Percentiles rank a stretch among this genome's conserved stretches.
Conservation (phyloP, 2,329 filamentous ascomycete genomes). For the Aspergillus ochraceoroseus region DNA sequence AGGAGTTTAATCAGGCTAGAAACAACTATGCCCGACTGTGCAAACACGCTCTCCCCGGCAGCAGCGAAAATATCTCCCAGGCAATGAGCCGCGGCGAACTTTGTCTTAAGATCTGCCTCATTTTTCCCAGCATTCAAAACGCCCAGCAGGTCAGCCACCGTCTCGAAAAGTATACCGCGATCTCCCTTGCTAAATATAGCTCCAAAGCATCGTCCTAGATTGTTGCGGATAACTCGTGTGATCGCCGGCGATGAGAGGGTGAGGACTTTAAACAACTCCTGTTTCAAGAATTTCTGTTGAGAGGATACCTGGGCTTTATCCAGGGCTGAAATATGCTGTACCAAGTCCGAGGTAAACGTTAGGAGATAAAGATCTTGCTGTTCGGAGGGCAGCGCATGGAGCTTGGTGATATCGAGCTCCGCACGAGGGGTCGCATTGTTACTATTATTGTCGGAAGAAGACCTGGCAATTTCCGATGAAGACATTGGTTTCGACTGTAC, state of each 20-base stretch:
- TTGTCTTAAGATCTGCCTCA: constrained; percentile 71
- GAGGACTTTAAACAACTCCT: constrained; percentile 89
- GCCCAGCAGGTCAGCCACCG: constrained; percentile 76
- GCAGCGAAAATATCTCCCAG: constrained; percentile 83
- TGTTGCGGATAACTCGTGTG: constrained; percentile 83
- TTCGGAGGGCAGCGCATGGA: constrained; percentile 82
- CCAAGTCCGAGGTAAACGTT: constrained; percentile 77
- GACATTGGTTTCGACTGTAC: constrained; percentile 34
- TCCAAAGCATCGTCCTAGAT: constrained; percentile 76
- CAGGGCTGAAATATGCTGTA: constrained; percentile 67
- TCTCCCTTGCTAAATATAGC: constrained; percentile 81
- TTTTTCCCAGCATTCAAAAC: constrained; percentile 70
- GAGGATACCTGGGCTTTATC: constrained; percentile 74
- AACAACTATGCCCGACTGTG: constrained; percentile 70
- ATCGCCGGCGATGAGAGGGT: constrained; percentile 74
- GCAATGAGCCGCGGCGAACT: constrained; percentile 82
- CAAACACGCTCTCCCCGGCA: constrained; percentile 90
- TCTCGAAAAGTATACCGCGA: constrained; percentile 87
- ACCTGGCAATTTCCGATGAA: constrained; percentile 32
- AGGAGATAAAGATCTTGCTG: constrained; percentile 94
- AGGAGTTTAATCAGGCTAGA: constrained; percentile 69
- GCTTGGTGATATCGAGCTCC: constrained; percentile 84
- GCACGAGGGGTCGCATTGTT: constrained; percentile 34
- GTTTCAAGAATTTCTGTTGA: constrained; percentile 88
- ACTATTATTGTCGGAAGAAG: constrained; percentile 32